Conservation (phyloP, 1,284 basidiomycete genomes). For the Agroathelia rolfsii region DNA sequence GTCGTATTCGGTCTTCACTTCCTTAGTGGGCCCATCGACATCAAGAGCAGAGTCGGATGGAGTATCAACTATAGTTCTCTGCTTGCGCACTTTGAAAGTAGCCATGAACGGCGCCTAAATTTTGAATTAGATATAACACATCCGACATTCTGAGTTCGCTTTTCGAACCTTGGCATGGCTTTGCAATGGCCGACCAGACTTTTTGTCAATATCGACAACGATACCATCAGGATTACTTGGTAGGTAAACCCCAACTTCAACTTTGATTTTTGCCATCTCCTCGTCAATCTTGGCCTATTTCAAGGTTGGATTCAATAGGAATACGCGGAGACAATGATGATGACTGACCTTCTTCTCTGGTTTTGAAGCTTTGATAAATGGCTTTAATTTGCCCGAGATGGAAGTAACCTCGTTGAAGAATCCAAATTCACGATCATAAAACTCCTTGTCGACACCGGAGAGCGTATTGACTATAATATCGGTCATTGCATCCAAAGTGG, state of each 20-base stretch:
- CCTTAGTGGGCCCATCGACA: slow-evolving; percentile 44
- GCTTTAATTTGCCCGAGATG: slow-evolving; percentile 96
- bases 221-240: slow-evolving; percentile 96
- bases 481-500: slow-evolving; percentile 83
- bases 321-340: background rate
- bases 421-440: slow-evolving; percentile 91
- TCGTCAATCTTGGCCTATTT: slow-evolving; percentile 94
- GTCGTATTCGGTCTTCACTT: slow-evolving; percentile 65
- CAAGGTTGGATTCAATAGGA: background rate
- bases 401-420: slow-evolving; percentile 97
- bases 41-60: slow-evolving; percentile 65
- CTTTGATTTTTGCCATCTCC: slow-evolving; percentile 94
- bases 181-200: slow-evolving; percentile 91
- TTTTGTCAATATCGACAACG: slow-evolving; percentile 94
- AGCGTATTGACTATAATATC: slow-evolving; percentile 76
- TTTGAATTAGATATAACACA: slow-evolving; percentile 5
- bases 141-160: background rate
- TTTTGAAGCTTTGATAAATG: slow-evolving; percentile 93
- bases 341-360: slow-evolving; percentile 85
- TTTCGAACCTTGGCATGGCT: slow-evolving; percentile 84
- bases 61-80: slow-evolving; percentile 49
- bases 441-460: slow-evolving; percentile 83
- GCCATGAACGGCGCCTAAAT: slow-evolving; percentile 97
- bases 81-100: slow-evolving; percentile 95
- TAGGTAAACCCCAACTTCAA: slow-evolving; percentile 92